Base-by-base conservation (phyloP, 2,329 filamentous ascomycete species). In the Cladosporium oxysporum region DNA sequence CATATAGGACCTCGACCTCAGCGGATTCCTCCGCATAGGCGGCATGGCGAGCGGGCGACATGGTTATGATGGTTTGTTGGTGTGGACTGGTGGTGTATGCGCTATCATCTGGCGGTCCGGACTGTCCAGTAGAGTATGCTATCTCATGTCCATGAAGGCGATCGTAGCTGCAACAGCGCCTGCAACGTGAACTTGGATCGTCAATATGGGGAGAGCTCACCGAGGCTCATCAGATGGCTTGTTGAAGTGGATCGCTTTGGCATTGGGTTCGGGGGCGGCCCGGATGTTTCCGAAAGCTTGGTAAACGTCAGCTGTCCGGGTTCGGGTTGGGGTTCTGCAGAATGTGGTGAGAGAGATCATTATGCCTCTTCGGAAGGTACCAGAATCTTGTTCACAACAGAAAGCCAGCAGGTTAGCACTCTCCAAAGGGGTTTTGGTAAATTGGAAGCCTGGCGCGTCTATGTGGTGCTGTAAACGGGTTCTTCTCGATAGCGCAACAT, bases 21-120 rank as follows among this genome's bases (percentile, higher is more conserved):
- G 87, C 87, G 75, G 85, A 87, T 80, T 90, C 87, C 79, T 90
- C 87, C 41, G 86, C 86, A 76, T 85, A 85, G 44, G 84, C 84
- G 64, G 82, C 82, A 76, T 85, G 86, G 69, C 84, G 82, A 62
- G 79, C 84, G 35, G 61, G 61, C 35, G 61, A 52, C 61, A 63
- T 63, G 35, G 12, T 63, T 52, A 23, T 44, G 16, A 21, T 33
- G 2, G 3, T 33, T 8, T 33, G 52, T 18, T 31, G 50, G 26
- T n/a, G 1, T n/a, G 50, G 28, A 53, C 29, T n/a, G 23, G 50
- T 29, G 8, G 16, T n/a, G 3, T 33, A 53, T 53, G 26, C 16
- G 50, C 23, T 53, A 2, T 53, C 41, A 23, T n/a, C 16, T 28
- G 49, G 21, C 16, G 28, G 18, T 31, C 1, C 23, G 18, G 16